Conservation (phyloP, 441 rosid species). For the Brassica hybrid region DNA sequence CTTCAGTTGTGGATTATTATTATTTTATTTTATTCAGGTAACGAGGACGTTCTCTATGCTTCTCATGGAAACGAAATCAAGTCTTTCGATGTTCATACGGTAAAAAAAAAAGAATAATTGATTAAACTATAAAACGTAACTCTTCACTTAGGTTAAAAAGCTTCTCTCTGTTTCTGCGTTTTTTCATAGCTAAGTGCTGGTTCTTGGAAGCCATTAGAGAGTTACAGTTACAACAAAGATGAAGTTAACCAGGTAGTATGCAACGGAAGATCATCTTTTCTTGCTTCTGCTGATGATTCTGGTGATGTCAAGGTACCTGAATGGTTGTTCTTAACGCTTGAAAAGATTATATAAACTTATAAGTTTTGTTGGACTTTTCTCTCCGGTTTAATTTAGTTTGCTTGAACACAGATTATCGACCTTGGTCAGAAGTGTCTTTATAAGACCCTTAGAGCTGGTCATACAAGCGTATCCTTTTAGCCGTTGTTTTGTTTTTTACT, state of each 20-base stretch:
- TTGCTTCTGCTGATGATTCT: constrained; percentile 82
- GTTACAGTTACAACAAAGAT: constrained; percentile 74
- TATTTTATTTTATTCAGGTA: constrained; percentile 49
- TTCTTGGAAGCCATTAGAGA: constrained; percentile 66
- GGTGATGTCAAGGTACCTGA: constrained; percentile 81
- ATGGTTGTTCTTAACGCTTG: background rate
- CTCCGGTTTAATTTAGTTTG: constrained; percentile 13
- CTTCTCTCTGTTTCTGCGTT: constrained; percentile 6
- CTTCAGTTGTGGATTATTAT: background rate
- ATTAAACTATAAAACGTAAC: background rate
- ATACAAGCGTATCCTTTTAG: constrained; percentile 84
- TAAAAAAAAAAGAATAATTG: constrained; percentile 40
- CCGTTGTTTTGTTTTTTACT: background rate
- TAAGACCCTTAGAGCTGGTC: constrained; percentile 86
- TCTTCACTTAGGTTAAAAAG: background rate
- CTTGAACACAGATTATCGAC: constrained; percentile 72
- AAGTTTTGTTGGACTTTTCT: background rate
- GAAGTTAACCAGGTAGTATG: constrained; percentile 93
- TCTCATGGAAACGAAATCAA: constrained; percentile 71
- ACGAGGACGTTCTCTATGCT: constrained; percentile 71
- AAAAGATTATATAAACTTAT: constrained; percentile 6
- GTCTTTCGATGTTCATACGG: constrained; percentile 83
- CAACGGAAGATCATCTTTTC: constrained; percentile 71
- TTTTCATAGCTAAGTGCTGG: constrained; percentile 42
- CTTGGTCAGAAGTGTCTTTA: constrained; percentile 68